Base-by-base conservation (phyloP, 2,329 filamentous ascomycete genomes). In the Amylocarpus encephaloides region DNA sequence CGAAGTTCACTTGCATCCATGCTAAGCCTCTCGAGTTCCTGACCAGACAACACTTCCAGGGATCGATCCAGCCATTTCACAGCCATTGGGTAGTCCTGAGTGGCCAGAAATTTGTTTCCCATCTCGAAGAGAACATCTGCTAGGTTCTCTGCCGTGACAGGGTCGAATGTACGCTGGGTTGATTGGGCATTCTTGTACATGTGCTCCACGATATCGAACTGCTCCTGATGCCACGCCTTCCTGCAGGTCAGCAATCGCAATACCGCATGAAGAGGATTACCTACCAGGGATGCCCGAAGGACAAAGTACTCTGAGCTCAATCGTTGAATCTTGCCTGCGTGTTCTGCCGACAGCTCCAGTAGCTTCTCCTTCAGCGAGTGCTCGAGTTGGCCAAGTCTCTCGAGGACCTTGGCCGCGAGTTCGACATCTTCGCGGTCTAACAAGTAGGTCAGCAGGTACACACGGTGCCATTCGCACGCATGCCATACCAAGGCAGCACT, bases 191-290 rank as follows among this genome's bases (percentile, higher is more conserved):
- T 86, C 33, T 67, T 68, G 66, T 85, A 91, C 73, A 93, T 81
- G 65, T 88, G 81, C 48, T 95, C 88, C 26, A 88, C 87, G 43
- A 90, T 77, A 50, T 92, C 86, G 12, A 86, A 72, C 36, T 84
- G 79, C 36, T 79, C 74, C 62, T 90, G 83, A 59, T 82, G 81
- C 82, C 85, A 95, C 29, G 83, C 78, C 88, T 92, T 44, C 12
- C 22, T n/a, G 10, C 19, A 51, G 52, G n/a, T 58, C 38, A 46
- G 47, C 54, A 34, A 9, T 13, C 44, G 46, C 74, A 3, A 10
- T 4, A 18, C 18, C 6, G 44, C 12, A 26, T 35, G 16, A 36
- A 18, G 30, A 32, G 6, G 36, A 19, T 12, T 29, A 30, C 53
- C 36, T 68, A 89, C 88, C 67, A 93, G 66, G 30, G 77, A 74